These are phyloP conservation scores for Pseudogymnoascus sp. DNA, from an alignment of 2,329 filamentous ascomycete species.

Conservation along the genomic window DNA sequence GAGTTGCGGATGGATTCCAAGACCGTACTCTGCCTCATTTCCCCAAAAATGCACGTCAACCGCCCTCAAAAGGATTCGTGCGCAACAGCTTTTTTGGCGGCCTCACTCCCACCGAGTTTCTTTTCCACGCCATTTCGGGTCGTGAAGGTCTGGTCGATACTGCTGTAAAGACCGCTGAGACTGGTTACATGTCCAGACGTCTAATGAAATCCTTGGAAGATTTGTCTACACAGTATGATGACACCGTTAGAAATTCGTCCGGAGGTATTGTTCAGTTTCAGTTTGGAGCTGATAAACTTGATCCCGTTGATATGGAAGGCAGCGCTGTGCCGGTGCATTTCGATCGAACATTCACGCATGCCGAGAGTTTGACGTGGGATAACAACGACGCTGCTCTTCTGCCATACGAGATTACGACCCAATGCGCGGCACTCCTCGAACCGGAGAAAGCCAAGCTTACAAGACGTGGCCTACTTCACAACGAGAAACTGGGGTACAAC, in stretches of 20 bases:
- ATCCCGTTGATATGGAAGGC: conserved; percentile 97
- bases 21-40: conserved; percentile 93
- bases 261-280: conserved; percentile 92
- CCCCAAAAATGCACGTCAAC: conserved; percentile 81
- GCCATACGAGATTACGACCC: conserved; percentile 61
- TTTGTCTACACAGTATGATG: conserved; percentile 84
- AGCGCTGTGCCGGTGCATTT: conserved; percentile 88
- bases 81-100: conserved; percentile 96
- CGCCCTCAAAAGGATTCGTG: conserved; percentile 95
- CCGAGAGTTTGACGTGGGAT: conserved; percentile 66
- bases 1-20: conserved; percentile 93
- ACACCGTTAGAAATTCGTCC: conserved; percentile 86
- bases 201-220: conserved; percentile 98
- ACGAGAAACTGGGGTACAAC: conserved; percentile 56
- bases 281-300: conserved; percentile 90
- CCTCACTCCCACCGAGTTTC: conserved; percentile 80
- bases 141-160: conserved; percentile 98
- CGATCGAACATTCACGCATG: conserved; percentile 79
- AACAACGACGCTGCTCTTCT: conserved; percentile 66
- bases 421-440: conserved; percentile 60
- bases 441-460: conserved; percentile 57
- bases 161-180: conserved; percentile 97
- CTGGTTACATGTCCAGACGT: conserved; percentile 96
- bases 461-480: conserved; percentile 51
- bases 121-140: conserved; percentile 97